Percentiles rank a stretch among this genome's conserved stretches.
phyloP scores from a whole-genome alignment of 2,329 filamentous ascomycete genomes.

The Hawksworthiomyces lignivorus region DNA sequence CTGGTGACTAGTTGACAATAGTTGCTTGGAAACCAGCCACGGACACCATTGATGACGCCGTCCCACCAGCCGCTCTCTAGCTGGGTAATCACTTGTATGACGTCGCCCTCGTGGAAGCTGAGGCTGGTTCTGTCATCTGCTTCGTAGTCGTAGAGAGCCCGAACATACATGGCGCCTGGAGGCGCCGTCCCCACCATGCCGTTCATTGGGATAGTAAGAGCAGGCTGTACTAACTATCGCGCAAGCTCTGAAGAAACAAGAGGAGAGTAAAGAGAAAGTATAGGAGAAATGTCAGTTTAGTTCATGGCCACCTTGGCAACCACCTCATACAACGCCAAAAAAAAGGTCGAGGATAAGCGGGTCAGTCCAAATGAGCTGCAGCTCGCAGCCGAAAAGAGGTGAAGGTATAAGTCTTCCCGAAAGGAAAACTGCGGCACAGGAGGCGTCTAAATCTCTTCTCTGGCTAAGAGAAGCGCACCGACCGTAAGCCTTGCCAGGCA shows the following conservation, averaged over 20 bases:
- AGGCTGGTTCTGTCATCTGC: conserved; percentile 94
- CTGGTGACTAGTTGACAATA: conserved; percentile 85
- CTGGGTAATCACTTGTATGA: conserved; percentile 97
- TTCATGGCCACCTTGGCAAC: too few relatives aligned
- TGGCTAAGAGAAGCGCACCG: background rate
- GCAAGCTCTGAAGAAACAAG: background rate
- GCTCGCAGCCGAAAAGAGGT: too few relatives aligned
- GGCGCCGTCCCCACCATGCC: conserved; percentile 52
- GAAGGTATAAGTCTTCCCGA: too few relatives aligned
- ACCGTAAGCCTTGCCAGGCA: background rate
- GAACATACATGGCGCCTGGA: conserved; percentile 74
- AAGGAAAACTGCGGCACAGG: too few relatives aligned
- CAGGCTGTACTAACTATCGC: background rate
- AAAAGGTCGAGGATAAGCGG: background rate
- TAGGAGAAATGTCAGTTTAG: too few relatives aligned
- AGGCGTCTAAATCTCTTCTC: background rate
- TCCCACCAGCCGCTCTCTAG: conserved; percentile 99
- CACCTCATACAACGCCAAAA: too few relatives aligned
- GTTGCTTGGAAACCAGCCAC: conserved; percentile 99
- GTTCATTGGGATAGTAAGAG: conserved; percentile 40
- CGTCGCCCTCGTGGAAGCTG: conserved; percentile 92
- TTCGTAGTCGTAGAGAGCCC: conserved; percentile 95
- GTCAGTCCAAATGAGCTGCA: background rate
- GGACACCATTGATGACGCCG: conserved; percentile 90
- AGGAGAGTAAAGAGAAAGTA: background rate